Conservation (phyloP, 2,329 filamentous ascomycete species). For the Apiospora aurea region DNA sequence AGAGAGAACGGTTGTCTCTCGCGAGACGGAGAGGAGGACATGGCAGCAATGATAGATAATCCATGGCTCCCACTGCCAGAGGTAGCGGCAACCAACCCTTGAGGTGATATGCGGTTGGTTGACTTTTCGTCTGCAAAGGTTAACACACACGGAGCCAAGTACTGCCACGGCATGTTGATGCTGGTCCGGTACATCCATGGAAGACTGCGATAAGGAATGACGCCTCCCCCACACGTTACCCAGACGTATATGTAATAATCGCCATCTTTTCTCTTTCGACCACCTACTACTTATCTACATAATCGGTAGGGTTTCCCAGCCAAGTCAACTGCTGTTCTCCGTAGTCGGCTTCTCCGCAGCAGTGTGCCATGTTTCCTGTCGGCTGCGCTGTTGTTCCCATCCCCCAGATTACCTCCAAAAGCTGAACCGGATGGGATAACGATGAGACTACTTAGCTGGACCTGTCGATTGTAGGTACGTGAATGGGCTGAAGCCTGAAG, state of each 20-base stretch:
- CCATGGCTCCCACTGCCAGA: not conserved
- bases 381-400: not conserved
- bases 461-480: not conserved
- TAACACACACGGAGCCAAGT: not conserved
- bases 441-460: not conserved
- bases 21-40: not conserved
- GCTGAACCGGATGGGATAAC: not conserved
- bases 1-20: not conserved
- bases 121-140: not conserved
- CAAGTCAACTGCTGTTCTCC: not conserved
- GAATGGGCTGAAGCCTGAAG: not conserved
- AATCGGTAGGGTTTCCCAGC: not conserved
- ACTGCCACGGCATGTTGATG: not conserved
- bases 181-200: not conserved
- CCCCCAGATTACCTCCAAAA: not conserved
- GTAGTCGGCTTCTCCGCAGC: constrained; percentile 3
- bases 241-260: not conserved
- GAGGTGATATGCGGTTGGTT: constrained; percentile 7
- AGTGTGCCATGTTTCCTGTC: not conserved
- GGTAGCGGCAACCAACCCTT: not conserved
- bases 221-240: constrained; percentile 15
- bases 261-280: not conserved
- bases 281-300: not conserved
- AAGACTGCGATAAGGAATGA: constrained; percentile 11
- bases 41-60: not conserved